Base-by-base conservation (phyloP, 305 asterid species). In the Petunia hybrid region DNA sequence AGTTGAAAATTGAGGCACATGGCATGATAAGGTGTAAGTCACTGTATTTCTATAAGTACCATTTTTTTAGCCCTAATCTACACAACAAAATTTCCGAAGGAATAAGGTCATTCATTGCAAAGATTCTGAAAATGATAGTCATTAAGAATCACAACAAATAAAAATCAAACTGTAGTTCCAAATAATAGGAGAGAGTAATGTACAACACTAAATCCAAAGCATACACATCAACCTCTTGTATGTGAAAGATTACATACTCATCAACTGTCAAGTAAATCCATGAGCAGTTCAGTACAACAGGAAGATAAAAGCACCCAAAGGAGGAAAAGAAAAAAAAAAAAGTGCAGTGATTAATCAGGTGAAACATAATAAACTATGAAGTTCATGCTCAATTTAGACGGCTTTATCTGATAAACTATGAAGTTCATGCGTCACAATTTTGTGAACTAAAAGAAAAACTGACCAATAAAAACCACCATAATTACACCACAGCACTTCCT, bases 341-440 rank as follows among this genome's bases (percentile, higher is more conserved):
- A 22, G 12, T 70, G 60, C 35, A 70, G 77, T 70, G 35, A 41
- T 70, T 45, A 1, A n/a, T 12, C 60, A 45, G 42, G 48, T 46
- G 61, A 46, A 22, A 70, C 35, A 70, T 70, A 70, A n/a, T 70
- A 46, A 13, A 45, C 77, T 46, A 46, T 70, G 46, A 45, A 46
- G 57, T 70, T 70, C 12, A 46, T 70, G 16, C 61, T 70, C 35
- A n/a, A 70, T 70, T 70, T 70, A 48, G 77, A 70, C 45, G 16
- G 59, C 2, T 70, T 70, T 46, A 45, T 70, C 31, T 12, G 16
- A 31, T 70, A 31, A 31, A 70, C 61, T 22, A 22, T 22, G 31
- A 46, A 45, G 9, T 46, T 31, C 60, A 22, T 22, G 31, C 1
- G 77, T 46, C 77, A 46, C 60, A 39, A 70, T 46, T 45, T 22